Evolutionary conservation across 2,329 filamentous ascomycete genomes (phyloP).

Genomic region (Sporothrix pallida): DNA sequence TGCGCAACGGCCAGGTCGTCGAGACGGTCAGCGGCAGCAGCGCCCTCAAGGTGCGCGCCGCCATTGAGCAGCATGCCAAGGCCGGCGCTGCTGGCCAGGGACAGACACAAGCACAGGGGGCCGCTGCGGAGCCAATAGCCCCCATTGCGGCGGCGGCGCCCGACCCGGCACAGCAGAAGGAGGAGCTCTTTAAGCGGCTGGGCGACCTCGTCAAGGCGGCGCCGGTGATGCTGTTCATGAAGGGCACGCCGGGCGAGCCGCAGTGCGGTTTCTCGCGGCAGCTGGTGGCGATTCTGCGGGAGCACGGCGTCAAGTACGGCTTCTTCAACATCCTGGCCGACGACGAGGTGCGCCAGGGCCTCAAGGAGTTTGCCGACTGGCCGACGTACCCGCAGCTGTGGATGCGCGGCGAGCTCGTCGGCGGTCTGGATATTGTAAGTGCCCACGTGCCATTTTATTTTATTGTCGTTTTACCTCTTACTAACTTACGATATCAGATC

Average conservation of each 20-base stretch:
- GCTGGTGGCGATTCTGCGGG: constrained; percentile 82
- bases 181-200: constrained; percentile 82
- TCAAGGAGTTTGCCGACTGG: constrained; percentile 99
- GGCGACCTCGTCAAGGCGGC: constrained; percentile 89
- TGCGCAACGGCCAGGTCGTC: constrained; percentile 74
- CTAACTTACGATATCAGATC: constrained; percentile 61
- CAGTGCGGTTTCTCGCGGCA: constrained; percentile 97
- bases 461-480: background rate
- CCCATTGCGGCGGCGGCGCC: constrained; percentile 42
- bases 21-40: constrained; percentile 91
- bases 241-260: constrained; percentile 93
- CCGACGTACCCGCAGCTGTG: constrained; percentile 96
- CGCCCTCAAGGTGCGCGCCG: constrained; percentile 79
- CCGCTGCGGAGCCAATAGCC: constrained; percentile 48
- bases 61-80: constrained; percentile 78
- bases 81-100: constrained; percentile 41
- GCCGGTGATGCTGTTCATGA: constrained; percentile 99
- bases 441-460: background rate
- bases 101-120: constrained; percentile 45
- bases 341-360: constrained; percentile 91
- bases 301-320: constrained; percentile 91
- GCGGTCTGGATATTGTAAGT: constrained; percentile 92
- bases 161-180: constrained; percentile 69
- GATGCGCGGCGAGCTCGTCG: constrained; percentile 87
- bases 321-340: constrained; percentile 99